Percentiles rank a stretch among this genome's conserved stretches.
phyloP scores from a whole-genome alignment of 2,329 filamentous ascomycete species.

The Alternaria sp. region DNA sequence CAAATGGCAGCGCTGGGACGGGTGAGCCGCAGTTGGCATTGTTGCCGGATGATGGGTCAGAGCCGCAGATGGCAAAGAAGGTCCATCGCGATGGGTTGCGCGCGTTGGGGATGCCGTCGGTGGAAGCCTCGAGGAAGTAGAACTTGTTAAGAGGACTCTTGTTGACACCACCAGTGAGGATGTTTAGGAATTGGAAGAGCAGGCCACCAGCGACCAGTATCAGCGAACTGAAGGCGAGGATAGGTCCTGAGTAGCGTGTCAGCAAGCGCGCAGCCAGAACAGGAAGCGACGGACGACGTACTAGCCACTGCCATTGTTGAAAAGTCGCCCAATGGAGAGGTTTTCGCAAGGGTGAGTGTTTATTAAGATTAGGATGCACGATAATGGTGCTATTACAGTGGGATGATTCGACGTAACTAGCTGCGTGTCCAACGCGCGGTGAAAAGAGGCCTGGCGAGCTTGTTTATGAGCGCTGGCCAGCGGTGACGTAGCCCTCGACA shows the following conservation, averaged over 20 bases:
- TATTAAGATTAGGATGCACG: slow-evolving; percentile 23
- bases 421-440: slow-evolving; percentile 6
- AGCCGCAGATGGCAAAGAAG: slow-evolving; percentile 84
- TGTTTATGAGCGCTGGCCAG: slow-evolving; percentile 29
- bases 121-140: slow-evolving; percentile 87
- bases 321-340: not conserved
- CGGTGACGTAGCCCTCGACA: slow-evolving; percentile 27
- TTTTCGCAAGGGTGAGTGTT: not conserved
- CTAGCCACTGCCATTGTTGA: slow-evolving; percentile 27
- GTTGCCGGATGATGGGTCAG: slow-evolving; percentile 59
- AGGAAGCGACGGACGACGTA: slow-evolving; percentile 20
- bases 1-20: slow-evolving; percentile 73
- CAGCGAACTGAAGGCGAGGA: slow-evolving; percentile 66
- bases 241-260: slow-evolving; percentile 56
- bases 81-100: slow-evolving; percentile 80
- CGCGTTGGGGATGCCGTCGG: slow-evolving; percentile 68
- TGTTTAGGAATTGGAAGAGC: slow-evolving; percentile 71
- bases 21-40: slow-evolving; percentile 69
- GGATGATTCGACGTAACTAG: slow-evolving; percentile 11
- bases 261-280: slow-evolving; percentile 7
- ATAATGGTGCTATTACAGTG: slow-evolving; percentile 9
- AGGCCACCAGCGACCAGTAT: slow-evolving; percentile 69
- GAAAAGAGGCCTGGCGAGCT: slow-evolving; percentile 18
- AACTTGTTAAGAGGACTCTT: slow-evolving; percentile 72
- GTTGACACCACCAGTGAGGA: slow-evolving; percentile 68